Percentiles rank a stretch among this genome's conserved stretches.
phyloP scores from a whole-genome alignment of 1,284 basidiomycete species.

The Flammula alnicola region DNA sequence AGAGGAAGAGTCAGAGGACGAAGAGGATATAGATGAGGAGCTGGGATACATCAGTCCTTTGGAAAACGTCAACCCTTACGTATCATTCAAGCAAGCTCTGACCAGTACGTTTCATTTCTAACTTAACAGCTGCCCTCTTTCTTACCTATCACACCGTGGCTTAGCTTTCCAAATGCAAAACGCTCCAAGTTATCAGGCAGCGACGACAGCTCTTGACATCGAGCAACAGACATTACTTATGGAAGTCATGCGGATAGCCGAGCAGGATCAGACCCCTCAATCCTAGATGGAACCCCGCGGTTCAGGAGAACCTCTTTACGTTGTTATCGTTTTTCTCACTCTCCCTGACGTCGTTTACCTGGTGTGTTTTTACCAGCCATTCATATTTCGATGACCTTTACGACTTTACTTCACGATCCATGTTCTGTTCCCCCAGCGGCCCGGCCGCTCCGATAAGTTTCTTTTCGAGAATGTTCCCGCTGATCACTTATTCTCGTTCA shows the following conservation, averaged over 20 bases:
- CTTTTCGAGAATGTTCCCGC: conserved; percentile 2
- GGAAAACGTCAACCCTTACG: conserved; percentile 74
- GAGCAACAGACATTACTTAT: conserved; percentile 80
- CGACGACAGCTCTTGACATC: conserved; percentile 69
- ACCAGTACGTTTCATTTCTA: conserved; percentile 50
- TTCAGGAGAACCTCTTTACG: conserved; percentile 5
- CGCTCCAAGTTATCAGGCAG: conserved; percentile 63
- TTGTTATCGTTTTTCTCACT: conserved; percentile 12
- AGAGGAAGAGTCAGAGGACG: conserved; percentile 56
- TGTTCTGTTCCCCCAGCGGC: neutral
- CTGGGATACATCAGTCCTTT: conserved; percentile 81
- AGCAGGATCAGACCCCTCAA: conserved; percentile 33
- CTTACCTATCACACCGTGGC: conserved; percentile 13
- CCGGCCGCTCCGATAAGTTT: conserved; percentile 3
- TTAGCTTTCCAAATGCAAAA: conserved; percentile 79
- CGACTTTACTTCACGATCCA: conserved; percentile 7
- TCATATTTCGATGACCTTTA: conserved; percentile 13
- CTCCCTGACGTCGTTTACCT: conserved; percentile 3
- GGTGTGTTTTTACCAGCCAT: neutral
- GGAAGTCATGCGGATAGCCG: conserved; percentile 78
- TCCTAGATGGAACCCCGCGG: conserved; percentile 14
- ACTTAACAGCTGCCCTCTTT: neutral
- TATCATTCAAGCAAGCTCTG: conserved; percentile 74
- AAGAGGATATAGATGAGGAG: conserved; percentile 74
- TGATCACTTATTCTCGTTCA: conserved; percentile 1